Conservation (phyloP, 352 stramenopile species). For the Phytopythium chamaehyphon region DNA sequence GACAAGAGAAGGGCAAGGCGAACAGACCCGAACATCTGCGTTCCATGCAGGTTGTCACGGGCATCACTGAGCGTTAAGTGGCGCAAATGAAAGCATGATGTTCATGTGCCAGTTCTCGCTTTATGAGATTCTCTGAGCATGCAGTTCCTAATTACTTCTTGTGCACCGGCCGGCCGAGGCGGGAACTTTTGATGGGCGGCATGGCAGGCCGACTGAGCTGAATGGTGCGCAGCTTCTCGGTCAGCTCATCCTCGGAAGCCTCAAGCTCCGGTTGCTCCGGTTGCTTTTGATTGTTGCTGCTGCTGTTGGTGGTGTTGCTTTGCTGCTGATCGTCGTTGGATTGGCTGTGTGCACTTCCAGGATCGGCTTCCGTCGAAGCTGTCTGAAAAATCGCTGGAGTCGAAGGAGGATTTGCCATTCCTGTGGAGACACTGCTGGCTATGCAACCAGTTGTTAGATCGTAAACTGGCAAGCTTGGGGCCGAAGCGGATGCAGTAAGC, state of each 20-base stretch:
- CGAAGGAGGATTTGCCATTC: too few relatives aligned
- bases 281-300: background rate
- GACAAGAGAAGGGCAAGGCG: too few relatives aligned
- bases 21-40: too few relatives aligned
- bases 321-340: background rate
- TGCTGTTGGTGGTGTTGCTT: background rate
- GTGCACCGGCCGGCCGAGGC: constrained; percentile 12
- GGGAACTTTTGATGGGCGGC: constrained; percentile 42
- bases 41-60: too few relatives aligned
- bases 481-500: background rate
- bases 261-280: constrained; percentile 17
- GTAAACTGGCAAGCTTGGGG: background rate
- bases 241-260: constrained; percentile 48
- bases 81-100: too few relatives aligned
- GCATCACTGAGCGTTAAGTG: too few relatives aligned
- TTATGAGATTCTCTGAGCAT: too few relatives aligned
- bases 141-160: background rate
- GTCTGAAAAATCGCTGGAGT: too few relatives aligned
- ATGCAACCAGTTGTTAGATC: background rate
- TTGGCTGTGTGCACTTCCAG: background rate
- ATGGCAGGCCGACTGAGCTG: constrained; percentile 58
- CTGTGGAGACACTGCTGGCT: too few relatives aligned
- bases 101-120: too few relatives aligned
- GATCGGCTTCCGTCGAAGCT: constrained; percentile 1
- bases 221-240: constrained; percentile 62